These are phyloP conservation scores for Apostasia shenzhenica DNA, from an alignment of 106 monocot species.

Conservation along the genomic window DNA sequence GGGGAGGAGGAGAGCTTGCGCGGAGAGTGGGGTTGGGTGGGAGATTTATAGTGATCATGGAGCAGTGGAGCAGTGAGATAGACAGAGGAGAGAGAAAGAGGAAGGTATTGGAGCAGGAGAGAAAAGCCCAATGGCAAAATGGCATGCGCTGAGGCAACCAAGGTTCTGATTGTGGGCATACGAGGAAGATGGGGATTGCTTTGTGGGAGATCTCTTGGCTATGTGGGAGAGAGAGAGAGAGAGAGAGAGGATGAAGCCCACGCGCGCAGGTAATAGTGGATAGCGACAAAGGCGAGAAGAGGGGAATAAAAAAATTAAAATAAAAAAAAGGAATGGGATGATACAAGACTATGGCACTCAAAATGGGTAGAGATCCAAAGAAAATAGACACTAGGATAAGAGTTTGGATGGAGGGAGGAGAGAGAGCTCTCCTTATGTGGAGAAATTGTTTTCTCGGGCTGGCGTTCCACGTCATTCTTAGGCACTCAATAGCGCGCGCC, in stretches of 20 bases:
- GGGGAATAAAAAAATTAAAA: not conserved
- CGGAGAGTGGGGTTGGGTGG: not conserved
- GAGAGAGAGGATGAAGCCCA: not conserved
- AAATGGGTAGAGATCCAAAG: not conserved
- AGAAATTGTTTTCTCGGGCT: too few species aligned
- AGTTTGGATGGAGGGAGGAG: too few species aligned
- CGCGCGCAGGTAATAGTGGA: conserved; percentile 13
- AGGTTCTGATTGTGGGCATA: conserved; percentile 35
- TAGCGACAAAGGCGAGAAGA: not conserved
- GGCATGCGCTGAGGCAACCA: conserved; percentile 44
- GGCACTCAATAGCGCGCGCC: too few species aligned
- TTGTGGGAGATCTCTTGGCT: conserved; percentile 9
- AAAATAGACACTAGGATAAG: too few species aligned
- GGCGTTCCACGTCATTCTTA: too few species aligned
- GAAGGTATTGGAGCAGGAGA: not conserved
- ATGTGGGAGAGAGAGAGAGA: conserved; percentile 7
- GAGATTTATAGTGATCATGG: conserved; percentile 8
- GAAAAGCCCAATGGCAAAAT: not conserved
- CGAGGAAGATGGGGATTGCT: conserved; percentile 8
- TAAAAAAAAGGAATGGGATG: conserved; percentile 6
- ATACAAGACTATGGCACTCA: conserved; percentile 1
- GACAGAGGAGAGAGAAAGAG: not conserved
- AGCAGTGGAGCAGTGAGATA: not conserved
- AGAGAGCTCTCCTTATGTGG: too few species aligned
- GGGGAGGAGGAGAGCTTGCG: not conserved